These are phyloP conservation scores for Kodamaea nitidulidarum DNA, from an alignment of 805 yeast genomes.

Conservation along the genomic window DNA sequence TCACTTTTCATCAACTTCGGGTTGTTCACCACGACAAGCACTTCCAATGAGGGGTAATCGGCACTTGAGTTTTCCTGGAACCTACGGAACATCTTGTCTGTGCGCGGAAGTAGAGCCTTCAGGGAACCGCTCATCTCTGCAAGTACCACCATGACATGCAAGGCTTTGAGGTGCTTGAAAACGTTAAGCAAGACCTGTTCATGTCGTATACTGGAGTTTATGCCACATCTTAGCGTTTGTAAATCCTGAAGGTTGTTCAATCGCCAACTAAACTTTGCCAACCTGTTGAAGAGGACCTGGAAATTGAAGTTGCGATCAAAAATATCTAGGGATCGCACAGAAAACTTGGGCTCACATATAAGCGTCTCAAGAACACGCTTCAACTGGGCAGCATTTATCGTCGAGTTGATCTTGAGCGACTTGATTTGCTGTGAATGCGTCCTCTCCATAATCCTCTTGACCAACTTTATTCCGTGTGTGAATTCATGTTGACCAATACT, in stretches of 20 bases:
- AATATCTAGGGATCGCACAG: slow-evolving; percentile 24
- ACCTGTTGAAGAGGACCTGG: slow-evolving; percentile 20
- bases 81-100: slow-evolving; percentile 14
- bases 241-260: slow-evolving; percentile 19
- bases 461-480: slow-evolving; percentile 23
- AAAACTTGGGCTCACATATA: slow-evolving; percentile 20
- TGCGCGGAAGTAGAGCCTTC: slow-evolving; percentile 17
- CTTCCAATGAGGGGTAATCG: slow-evolving; percentile 13
- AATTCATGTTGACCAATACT: slow-evolving; percentile 27
- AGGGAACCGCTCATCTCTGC: slow-evolving; percentile 16
- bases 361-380: slow-evolving; percentile 25
- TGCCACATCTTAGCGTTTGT: slow-evolving; percentile 22
- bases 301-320: slow-evolving; percentile 23
- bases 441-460: slow-evolving; percentile 21
- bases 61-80: not conserved
- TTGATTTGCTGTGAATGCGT: slow-evolving; percentile 17
- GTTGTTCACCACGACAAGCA: slow-evolving; percentile 25
- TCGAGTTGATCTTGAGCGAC: slow-evolving; percentile 19
- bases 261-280: slow-evolving; percentile 27
- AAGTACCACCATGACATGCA: slow-evolving; percentile 22
- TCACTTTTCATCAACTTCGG: slow-evolving; percentile 18
- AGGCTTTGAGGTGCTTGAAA: slow-evolving; percentile 20
- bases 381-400: slow-evolving; percentile 22
- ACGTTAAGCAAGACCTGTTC: slow-evolving; percentile 19
- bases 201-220: slow-evolving; percentile 21